phyloP scores from a whole-genome alignment of 192 early-diverging fungal species.

The Backusella psychrophila region DNA sequence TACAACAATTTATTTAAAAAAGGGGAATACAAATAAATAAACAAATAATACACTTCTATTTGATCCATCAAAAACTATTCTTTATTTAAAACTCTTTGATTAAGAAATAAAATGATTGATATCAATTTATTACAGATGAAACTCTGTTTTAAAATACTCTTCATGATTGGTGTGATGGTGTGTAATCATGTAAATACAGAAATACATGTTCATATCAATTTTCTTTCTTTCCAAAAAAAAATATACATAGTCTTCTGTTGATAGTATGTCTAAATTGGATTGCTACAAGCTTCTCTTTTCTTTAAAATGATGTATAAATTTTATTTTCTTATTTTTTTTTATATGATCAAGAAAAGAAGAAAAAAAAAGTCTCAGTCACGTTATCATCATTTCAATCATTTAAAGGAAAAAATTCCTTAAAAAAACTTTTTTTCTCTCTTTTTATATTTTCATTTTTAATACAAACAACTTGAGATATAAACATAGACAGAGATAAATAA shows the following conservation, averaged over 20 bases:
- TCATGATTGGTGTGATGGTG: neutral
- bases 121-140: neutral
- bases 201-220: neutral
- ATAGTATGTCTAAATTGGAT: neutral
- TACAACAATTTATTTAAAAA: neutral
- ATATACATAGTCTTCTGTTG: neutral
- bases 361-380: slow-evolving; percentile 1
- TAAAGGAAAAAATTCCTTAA: neutral
- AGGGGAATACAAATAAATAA: neutral
- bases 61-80: neutral
- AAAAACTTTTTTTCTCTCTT: neutral
- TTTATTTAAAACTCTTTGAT: neutral
- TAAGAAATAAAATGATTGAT: neutral
- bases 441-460: neutral
- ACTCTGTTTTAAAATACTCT: neutral
- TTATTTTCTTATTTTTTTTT: neutral
- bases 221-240: neutral
- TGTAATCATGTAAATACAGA: neutral
- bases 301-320: neutral
- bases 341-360: neutral
- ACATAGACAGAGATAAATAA: neutral
- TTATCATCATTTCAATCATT: neutral
- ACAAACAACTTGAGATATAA: neutral
- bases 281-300: neutral
- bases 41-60: neutral